phyloP scores from a whole-genome alignment of 371 early-diverging fungal species.

The Rhizopus stolonifer region DNA sequence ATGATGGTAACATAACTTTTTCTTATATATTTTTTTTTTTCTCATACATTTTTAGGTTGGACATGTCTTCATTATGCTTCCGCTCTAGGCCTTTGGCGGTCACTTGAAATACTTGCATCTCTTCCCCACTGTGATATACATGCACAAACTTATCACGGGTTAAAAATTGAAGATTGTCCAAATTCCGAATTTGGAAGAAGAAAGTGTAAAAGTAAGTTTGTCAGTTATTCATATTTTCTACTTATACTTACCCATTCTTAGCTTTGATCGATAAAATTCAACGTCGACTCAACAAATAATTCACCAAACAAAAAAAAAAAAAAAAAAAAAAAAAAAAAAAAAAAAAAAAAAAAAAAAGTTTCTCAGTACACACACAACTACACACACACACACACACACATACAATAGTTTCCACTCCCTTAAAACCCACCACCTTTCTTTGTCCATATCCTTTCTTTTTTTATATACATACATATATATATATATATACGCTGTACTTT shows the following conservation, averaged over 20 bases:
- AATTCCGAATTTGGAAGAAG: conserved; percentile 28
- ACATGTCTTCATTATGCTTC: conserved; percentile 51
- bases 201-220: conserved; percentile 38
- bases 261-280: conserved; percentile 5
- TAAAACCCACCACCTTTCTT: not conserved
- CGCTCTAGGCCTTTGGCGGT: conserved; percentile 39
- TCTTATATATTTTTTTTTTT: not conserved
- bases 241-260: not conserved
- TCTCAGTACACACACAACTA: not conserved
- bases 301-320: conserved; percentile 2
- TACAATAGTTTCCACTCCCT: not conserved
- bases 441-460: not conserved
- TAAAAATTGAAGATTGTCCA: conserved; percentile 40
- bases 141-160: conserved; percentile 35
- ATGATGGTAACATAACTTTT: conserved; percentile 29
- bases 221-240: not conserved
- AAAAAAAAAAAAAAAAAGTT: conserved; percentile 3
- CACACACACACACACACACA: not conserved
- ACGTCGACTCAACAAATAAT: not conserved
- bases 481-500: no score
- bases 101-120: conserved; percentile 31
- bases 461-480: no score
- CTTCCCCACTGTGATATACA: conserved; percentile 26
- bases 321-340: conserved; percentile 3
- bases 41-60: conserved; percentile 36